These are phyloP conservation scores for Cubamyces lactineus DNA, from an alignment of 768 basidiomycete species.

Conservation along the genomic window DNA sequence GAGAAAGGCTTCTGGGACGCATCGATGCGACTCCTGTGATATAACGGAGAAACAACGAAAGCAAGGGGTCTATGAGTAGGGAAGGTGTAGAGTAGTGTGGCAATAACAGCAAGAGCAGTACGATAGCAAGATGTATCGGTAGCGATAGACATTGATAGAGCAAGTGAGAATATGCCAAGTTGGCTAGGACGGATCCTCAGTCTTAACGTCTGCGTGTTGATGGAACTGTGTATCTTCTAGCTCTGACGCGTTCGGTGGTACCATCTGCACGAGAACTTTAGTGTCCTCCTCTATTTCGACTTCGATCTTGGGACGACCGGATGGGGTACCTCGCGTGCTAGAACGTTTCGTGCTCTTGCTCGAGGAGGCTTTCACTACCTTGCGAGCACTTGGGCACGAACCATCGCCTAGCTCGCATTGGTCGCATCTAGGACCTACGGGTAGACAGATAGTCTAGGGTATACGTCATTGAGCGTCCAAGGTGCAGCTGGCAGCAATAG, in stretches of 20 bases:
- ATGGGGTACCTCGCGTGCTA: background rate
- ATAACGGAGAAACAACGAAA: too few species aligned
- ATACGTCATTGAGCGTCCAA: background rate
- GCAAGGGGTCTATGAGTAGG: background rate
- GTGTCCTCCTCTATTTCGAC: conserved; percentile 40
- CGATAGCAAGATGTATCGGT: conserved; percentile 12
- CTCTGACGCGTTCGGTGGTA: too few species aligned
- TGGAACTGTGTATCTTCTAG: background rate
- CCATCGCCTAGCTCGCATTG: conserved; percentile 60
- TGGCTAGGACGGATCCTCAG: background rate
- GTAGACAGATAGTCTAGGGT: conserved; percentile 64
- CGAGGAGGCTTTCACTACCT: conserved; percentile 26
- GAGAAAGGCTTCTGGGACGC: conserved; percentile 92
- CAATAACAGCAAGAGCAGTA: conserved; percentile 3
- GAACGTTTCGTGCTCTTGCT: conserved; percentile 24
- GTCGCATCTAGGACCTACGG: conserved; percentile 67
- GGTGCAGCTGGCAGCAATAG: background rate
- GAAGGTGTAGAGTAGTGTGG: background rate
- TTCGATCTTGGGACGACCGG: conserved; percentile 42
- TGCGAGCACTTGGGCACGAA: conserved; percentile 69
- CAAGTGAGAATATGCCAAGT: background rate
- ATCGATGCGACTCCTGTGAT: conserved; percentile 44
- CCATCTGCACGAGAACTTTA: background rate
- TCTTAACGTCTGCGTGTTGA: conserved; percentile 12
- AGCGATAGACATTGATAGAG: background rate